phyloP scores from a whole-genome alignment of 768 basidiomycete species.

The Gautieria morchelliformis region DNA sequence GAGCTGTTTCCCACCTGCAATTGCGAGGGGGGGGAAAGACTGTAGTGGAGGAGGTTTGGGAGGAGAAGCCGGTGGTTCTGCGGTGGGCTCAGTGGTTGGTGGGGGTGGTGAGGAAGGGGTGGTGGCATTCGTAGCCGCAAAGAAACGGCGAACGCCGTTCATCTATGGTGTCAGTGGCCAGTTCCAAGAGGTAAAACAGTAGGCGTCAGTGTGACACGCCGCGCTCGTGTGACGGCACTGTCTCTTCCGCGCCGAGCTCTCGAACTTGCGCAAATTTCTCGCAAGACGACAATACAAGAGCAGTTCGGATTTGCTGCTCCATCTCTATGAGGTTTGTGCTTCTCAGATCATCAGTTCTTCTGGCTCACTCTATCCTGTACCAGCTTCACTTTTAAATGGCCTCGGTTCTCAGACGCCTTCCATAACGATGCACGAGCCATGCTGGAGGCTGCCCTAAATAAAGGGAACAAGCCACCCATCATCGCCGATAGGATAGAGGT shows the following conservation, averaged over 20 bases:
- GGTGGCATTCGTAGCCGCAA: conserved; percentile 25
- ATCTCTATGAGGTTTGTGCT: conserved; percentile 1
- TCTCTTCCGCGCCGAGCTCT: neutral
- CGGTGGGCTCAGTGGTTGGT: neutral
- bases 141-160: conserved; percentile 69
- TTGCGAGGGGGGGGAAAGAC: conserved; percentile 16
- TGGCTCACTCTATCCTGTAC: neutral
- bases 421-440: conserved; percentile 93
- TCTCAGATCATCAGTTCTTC: neutral
- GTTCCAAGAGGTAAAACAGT: neutral
- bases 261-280: neutral
- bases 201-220: neutral
- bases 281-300: neutral
- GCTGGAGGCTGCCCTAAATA: conserved; percentile 94
- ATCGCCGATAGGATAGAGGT: conserved; percentile 98
- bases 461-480: conserved; percentile 94
- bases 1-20: conserved; percentile 29
- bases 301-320: neutral
- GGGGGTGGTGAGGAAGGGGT: conserved; percentile 20
- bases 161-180: conserved; percentile 23
- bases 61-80: neutral
- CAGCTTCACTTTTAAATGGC: conserved; percentile 89
- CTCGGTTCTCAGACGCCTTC: conserved; percentile 93
- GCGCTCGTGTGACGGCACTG: no score
- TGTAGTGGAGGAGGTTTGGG: conserved; percentile 8